These are phyloP conservation scores for Saccharum spontaneum DNA, from an alignment of 176 grass and related monocot species.

Conservation along the genomic window DNA sequence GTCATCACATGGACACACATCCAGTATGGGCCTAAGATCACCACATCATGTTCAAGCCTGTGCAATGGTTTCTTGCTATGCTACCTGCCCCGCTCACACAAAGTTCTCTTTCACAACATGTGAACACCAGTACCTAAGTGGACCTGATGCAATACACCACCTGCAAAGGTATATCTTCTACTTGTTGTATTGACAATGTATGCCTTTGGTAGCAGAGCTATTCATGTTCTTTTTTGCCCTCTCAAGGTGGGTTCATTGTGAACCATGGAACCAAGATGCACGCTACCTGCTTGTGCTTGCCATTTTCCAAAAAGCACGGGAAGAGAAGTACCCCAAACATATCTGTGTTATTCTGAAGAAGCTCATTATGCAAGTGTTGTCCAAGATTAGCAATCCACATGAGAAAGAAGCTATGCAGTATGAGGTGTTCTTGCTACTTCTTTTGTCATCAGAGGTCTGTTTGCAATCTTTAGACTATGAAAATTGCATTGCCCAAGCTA, in stretches of 20 bases:
- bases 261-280: conserved; percentile 86
- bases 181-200: conserved; percentile 8
- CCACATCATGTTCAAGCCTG: conserved; percentile 75
- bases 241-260: conserved; percentile 76
- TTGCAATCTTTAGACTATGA: conserved; percentile 64
- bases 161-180: conserved; percentile 72
- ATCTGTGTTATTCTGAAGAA: conserved; percentile 58
- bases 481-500: conserved; percentile 53
- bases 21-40: conserved; percentile 54
- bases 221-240: neutral
- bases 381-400: conserved; percentile 35
- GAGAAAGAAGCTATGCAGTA: conserved; percentile 47
- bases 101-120: conserved; percentile 94
- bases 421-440: conserved; percentile 56
- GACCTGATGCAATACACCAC: conserved; percentile 43
- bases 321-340: conserved; percentile 78
- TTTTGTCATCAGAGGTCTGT: conserved; percentile 79
- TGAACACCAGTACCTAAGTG: conserved; percentile 44
- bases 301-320: conserved; percentile 77
- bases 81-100: conserved; percentile 48
- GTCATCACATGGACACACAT: conserved; percentile 41
- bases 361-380: conserved; percentile 63
- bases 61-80: conserved; percentile 75
- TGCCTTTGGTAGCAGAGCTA: conserved; percentile 25
- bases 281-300: conserved; percentile 76